Evolutionary conservation across 2,329 filamentous ascomycete genomes (phyloP).

Genomic region (Plectosphaerella sp.): DNA sequence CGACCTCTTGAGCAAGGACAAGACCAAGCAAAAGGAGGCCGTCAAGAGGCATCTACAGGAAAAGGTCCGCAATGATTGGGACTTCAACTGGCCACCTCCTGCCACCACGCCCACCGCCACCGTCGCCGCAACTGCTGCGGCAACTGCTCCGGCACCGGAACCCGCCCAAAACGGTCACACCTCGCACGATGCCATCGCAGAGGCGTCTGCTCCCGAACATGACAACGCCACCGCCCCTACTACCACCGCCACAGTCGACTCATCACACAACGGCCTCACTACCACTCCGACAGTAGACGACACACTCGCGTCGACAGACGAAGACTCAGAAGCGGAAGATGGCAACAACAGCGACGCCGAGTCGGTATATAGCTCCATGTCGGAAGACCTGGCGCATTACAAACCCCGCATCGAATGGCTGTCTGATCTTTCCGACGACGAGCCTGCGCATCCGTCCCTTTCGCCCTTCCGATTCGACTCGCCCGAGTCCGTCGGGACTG

Average conservation of each 20-base stretch:
- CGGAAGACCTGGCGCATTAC: slow-evolving; percentile 48
- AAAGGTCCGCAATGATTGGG: slow-evolving; percentile 56
- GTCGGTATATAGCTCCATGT: slow-evolving; percentile 54
- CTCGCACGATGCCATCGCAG: background rate
- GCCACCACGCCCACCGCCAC: background rate
- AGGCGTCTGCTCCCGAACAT: background rate
- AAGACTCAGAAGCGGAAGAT: slow-evolving; percentile 26
- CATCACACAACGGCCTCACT: background rate
- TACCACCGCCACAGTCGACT: background rate
- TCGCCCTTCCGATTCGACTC: slow-evolving; percentile 49
- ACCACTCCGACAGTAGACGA: slow-evolving; percentile 1
- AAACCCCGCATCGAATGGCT: slow-evolving; percentile 50
- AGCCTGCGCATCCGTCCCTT: slow-evolving; percentile 22
- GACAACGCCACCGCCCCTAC: slow-evolving; percentile 3
- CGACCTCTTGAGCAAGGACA: slow-evolving; percentile 59
- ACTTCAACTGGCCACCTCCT: slow-evolving; percentile 47
- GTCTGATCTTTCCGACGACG: slow-evolving; percentile 51
- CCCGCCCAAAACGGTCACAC: background rate
- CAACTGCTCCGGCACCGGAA: background rate
- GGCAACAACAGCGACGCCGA: slow-evolving; percentile 38
- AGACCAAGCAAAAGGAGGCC: slow-evolving; percentile 58
- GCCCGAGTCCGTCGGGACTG: slow-evolving; percentile 39
- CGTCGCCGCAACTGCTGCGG: background rate
- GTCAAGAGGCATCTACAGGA: slow-evolving; percentile 50
- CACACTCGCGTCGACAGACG: slow-evolving; percentile 21